Evolutionary conservation across 768 basidiomycete genomes (phyloP), one percentile per base, ranked within the genome.

Genomic region (Tricholoma matsutake): DNA sequence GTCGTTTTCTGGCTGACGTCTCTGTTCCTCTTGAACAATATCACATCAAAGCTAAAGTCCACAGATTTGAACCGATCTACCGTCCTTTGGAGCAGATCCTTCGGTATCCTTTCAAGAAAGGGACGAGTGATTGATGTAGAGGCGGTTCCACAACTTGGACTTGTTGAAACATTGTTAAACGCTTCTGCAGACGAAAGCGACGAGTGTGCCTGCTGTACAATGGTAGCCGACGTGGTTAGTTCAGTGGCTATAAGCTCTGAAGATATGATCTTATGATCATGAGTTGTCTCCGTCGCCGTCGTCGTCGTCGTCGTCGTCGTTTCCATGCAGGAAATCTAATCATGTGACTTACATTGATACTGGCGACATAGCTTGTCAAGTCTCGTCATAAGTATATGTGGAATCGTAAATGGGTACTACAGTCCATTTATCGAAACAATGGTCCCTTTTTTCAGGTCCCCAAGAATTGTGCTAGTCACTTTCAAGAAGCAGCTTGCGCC

Each of bases 31-130:
- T 45, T 57, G 20, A 57, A 57, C 9, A 31, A 25, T 18, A 20
- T 57, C n/a, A 29, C 43, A 5, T 47, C 56, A 57, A 57, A 47
- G 41, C 37, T 47, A 9, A 57, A 45, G 16, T 47, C 51, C 29
- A 53, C 4, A 8, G 51, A 22, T 34, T 32, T 47, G 8, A 57
- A 57, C 41, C 43, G 43, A 31, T 57, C n/a, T 11, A 57, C 22
- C 5, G 47, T 29, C 1, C 34, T 43, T 6, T 45, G 43, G 2
- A 57, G 28, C 8, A 47, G 28, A 3, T 43, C 56, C 29, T 32
- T 56, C 37, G n/a, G n/a, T n/a, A n/a, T n/a, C 47, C 56, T 34
- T 57, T 57, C 35, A 32, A 35, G n/a, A 20, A 6, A 29, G 6
- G 37, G 32, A 2, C 28, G 51, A 51, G 7, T 25, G 18, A 18